Conservation (phyloP, 2,329 filamentous ascomycete species). For the Aureobasidium sp. region DNA sequence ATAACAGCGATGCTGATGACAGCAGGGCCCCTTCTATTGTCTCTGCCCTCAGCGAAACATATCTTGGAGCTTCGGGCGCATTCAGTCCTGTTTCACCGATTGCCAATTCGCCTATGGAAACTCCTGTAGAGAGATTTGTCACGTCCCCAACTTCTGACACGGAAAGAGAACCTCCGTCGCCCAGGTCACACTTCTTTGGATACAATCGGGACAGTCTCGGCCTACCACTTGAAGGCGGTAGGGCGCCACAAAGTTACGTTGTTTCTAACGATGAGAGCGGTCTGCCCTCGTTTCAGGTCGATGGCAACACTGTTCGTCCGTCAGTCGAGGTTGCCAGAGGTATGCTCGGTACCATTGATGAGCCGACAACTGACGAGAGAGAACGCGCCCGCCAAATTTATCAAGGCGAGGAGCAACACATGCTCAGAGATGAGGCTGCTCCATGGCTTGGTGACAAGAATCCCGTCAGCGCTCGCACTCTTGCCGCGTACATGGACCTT, state of each 20-base stretch:
- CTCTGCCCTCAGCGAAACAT: conserved; percentile 11
- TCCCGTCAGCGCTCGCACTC: conserved; percentile 44
- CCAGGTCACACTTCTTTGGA: neutral
- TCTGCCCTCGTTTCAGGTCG: conserved; percentile 35
- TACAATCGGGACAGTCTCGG: neutral
- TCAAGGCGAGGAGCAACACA: conserved; percentile 73
- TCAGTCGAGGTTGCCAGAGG: conserved; percentile 9
- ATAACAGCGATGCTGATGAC: conserved; percentile 46
- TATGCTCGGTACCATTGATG: conserved; percentile 19
- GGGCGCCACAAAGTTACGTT: neutral
- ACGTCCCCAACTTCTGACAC: neutral
- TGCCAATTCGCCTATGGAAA: neutral
- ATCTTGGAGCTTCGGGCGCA: neutral
- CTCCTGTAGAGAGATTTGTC: neutral
- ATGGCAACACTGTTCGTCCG: conserved; percentile 34
- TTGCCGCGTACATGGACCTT: conserved; percentile 80
- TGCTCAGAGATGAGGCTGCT: conserved; percentile 70
- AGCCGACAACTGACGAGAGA: conserved; percentile 58
- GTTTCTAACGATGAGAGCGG: neutral
- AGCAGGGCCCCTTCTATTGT: conserved; percentile 23
- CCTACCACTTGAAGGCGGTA: neutral
- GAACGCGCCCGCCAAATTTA: conserved; percentile 76
- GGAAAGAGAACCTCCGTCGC: neutral
- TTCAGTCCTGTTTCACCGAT: conserved; percentile 12
- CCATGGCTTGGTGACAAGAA: conserved; percentile 74